Conservation (phyloP, 177 flowering plant species). For the Vitis hybrid region DNA sequence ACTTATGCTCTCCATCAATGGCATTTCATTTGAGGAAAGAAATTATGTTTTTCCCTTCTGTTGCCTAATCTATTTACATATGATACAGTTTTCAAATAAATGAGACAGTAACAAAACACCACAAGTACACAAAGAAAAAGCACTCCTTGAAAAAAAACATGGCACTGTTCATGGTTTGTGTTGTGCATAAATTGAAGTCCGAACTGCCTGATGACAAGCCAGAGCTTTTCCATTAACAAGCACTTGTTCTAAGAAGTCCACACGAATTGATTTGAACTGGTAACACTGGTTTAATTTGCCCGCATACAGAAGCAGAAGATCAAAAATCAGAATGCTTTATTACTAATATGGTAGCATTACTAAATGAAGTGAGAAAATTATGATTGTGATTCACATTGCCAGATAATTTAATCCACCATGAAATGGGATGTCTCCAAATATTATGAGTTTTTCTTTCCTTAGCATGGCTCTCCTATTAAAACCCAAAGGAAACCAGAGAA, state of each 20-base stretch:
- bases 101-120: constrained; percentile 6
- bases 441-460: background rate
- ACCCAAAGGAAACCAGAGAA: background rate
- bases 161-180: constrained; percentile 52
- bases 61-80: constrained; percentile 13
- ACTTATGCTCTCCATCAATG: background rate
- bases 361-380: background rate
- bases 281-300: constrained; percentile 42
- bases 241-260: constrained; percentile 75
- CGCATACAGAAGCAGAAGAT: constrained; percentile 1
- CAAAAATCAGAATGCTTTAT: background rate
- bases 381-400: background rate
- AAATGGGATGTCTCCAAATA: background rate
- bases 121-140: background rate
- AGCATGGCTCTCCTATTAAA: background rate
- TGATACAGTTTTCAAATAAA: constrained; percentile 5
- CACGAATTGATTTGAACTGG: constrained; percentile 72
- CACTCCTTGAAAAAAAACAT: background rate
- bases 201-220: constrained; percentile 42
- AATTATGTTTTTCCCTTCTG: background rate
- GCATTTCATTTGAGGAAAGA: background rate
- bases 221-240: constrained; percentile 68
- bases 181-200: constrained; percentile 58
- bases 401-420: background rate
- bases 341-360: background rate